Conservation (phyloP, 2,329 filamentous ascomycete species). For the Cercospora zeina region DNA sequence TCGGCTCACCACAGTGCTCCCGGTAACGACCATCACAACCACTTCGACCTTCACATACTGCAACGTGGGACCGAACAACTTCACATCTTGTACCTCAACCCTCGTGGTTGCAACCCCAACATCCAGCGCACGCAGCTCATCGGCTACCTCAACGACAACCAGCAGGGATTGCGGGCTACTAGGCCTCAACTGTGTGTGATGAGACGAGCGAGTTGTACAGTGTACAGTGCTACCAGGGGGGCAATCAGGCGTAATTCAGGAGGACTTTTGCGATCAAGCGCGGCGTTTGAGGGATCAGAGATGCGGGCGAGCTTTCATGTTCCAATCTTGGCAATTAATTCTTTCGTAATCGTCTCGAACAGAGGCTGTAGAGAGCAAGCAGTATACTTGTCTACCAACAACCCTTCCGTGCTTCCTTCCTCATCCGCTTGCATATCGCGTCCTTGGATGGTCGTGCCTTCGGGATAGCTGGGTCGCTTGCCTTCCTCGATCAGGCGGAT, state of each 20-base stretch:
- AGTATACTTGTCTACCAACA: constrained; percentile 70
- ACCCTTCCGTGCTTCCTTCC: constrained; percentile 37
- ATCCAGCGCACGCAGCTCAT: not conserved
- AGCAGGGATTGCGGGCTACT: constrained; percentile 4
- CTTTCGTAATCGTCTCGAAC: constrained; percentile 61
- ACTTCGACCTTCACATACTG: constrained; percentile 34
- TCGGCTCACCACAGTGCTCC: constrained; percentile 22
- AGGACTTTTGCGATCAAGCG: not conserved
- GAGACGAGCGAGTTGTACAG: not conserved
- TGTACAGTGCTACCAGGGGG: not conserved
- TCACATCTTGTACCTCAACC: constrained; percentile 14
- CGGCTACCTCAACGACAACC: not conserved
- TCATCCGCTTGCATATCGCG: constrained; percentile 46
- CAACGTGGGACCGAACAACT: constrained; percentile 13
- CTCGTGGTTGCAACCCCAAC: not conserved
- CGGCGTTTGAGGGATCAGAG: not conserved
- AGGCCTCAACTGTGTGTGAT: constrained; percentile 1
- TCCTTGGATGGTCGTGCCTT: constrained; percentile 64
- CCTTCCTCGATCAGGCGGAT: constrained; percentile 80
- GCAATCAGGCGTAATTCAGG: not conserved
- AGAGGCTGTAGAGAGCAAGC: constrained; percentile 69
- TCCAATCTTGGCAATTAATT: constrained; percentile 32
- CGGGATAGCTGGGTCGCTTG: constrained; percentile 65
- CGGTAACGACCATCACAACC: constrained; percentile 30
- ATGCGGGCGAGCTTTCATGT: constrained; percentile 18